Evolutionary conservation across 495 filamentous ascomycete species (phyloP).

Genomic region (Annulohypoxylon bovei): DNA sequence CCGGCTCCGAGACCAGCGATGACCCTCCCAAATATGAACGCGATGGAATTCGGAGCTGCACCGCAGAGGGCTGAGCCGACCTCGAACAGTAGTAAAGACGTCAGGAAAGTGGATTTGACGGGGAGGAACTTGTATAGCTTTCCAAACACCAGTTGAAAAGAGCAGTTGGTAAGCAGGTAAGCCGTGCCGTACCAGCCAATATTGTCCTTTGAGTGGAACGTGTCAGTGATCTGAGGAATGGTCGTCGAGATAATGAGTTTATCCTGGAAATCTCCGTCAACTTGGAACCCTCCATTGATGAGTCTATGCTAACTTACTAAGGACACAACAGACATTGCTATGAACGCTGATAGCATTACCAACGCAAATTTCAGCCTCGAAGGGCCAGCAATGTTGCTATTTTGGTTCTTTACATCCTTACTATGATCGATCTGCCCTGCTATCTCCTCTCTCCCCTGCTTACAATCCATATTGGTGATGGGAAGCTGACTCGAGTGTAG

Average conservation of each 20-base stretch:
- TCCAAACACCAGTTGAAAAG: constrained; percentile 57
- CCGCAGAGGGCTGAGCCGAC: constrained; percentile 53
- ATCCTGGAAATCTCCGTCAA: background rate
- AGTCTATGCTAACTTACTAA: background rate
- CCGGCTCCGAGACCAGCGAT: constrained; percentile 63
- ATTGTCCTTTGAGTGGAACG: constrained; percentile 51
- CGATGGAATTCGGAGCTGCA: constrained; percentile 61
- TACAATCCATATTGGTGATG: background rate
- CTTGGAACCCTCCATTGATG: background rate
- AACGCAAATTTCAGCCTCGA: background rate
- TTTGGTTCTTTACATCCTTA: background rate
- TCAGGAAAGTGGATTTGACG: background rate
- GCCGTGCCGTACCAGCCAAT: constrained; percentile 60
- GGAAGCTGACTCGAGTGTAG: background rate
- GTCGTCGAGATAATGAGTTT: constrained; percentile 2
- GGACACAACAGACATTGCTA: background rate
- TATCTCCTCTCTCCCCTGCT: background rate
- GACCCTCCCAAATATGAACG: constrained; percentile 65
- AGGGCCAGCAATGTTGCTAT: background rate
- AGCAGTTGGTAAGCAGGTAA: constrained; percentile 60
- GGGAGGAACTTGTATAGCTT: constrained; percentile 50
- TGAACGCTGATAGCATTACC: background rate
- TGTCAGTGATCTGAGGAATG: constrained; percentile 53
- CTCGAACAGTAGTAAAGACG: background rate
- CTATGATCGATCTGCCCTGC: background rate